phyloP scores from a whole-genome alignment of 305 asterid genomes.

The Andrographis paniculata region DNA sequence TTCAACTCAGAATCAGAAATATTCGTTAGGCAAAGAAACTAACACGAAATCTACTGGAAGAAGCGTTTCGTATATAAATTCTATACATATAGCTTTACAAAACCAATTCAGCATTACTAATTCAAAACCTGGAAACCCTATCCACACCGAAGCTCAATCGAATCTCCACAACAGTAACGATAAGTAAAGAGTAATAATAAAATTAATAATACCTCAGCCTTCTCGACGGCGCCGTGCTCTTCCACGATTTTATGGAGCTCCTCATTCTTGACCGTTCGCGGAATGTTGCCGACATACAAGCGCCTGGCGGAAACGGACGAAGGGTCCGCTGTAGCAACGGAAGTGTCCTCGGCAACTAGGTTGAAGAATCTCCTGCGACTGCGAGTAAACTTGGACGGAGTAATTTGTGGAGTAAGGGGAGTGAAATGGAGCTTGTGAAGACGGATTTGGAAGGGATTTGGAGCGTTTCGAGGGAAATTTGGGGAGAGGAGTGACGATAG shows the following conservation, averaged over 20 bases:
- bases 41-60: too few species aligned
- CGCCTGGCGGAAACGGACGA: slow-evolving; percentile 52
- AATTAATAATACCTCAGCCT: slow-evolving; percentile 47
- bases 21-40: too few species aligned
- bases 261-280: slow-evolving; percentile 57
- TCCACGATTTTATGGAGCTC: slow-evolving; percentile 65
- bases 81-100: too few species aligned
- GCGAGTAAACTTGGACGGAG: slow-evolving; percentile 26
- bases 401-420: slow-evolving; percentile 22
- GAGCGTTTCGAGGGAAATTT: slow-evolving; percentile 32
- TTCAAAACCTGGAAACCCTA: too few species aligned
- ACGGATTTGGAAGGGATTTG: slow-evolving; percentile 26
- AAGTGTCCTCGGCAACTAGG: slow-evolving; percentile 52
- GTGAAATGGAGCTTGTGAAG: slow-evolving; percentile 24
- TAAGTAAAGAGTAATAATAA: background rate
- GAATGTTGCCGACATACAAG: slow-evolving; percentile 78
- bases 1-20: too few species aligned
- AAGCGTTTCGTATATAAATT: too few species aligned
- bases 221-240: slow-evolving; percentile 75
- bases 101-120: too few species aligned
- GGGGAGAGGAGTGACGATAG: slow-evolving; percentile 41
- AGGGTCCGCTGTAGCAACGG: slow-evolving; percentile 54
- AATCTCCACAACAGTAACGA: background rate
- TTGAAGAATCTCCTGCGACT: slow-evolving; percentile 21
- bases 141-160: too few species aligned